Base-by-base conservation (phyloP, 768 basidiomycete genomes). In the Rickenella mellea region DNA sequence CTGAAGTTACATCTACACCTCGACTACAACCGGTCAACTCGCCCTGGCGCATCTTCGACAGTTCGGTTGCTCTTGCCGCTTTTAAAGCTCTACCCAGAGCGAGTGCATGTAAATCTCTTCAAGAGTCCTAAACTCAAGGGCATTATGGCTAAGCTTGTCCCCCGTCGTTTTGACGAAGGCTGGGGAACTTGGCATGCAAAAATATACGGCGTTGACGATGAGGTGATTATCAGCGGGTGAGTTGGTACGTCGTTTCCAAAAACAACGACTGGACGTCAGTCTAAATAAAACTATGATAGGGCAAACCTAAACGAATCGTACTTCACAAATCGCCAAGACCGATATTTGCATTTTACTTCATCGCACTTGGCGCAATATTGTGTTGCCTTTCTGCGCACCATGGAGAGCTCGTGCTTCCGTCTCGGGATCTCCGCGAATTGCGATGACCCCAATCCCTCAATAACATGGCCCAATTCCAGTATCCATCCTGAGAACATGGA, bases 161-260 rank as follows among this genome's bases (percentile, higher is more conserved):
- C 96, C 6, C 82, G 86, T 19, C 71, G 96, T 41, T 96, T 90
- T 63, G 94, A 99, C 52, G 96, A 99, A 64, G 96, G 93, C 1
- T 98, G 92, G 87, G 94, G 93, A 0, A 90, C 93, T 2, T 97
- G 93, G 93, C 96, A 98, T 58, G 83, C 89, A 3, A 99, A 99
- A 62, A 74, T 92, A 43, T 99, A 99, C 55, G 91, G 90, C 15
- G 82, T 75, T 0, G 96, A 99, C 57, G 82, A 97, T 55, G 80
- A 93, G 41, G 73, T 99, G 31, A 78, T 99, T 59, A 78, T 99
- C 46, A 89, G 80, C 52, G 96, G 96, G 94, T 94, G 49, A 62
- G 78, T 60, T 44, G 39, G 69, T 65, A 30, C 17, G 39, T 53
- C 37, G 12, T 17, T 41, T 32, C 33, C 26, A 42, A 41, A 24